phyloP scores from a whole-genome alignment of 768 basidiomycete genomes.

The Mycena indigotica region DNA sequence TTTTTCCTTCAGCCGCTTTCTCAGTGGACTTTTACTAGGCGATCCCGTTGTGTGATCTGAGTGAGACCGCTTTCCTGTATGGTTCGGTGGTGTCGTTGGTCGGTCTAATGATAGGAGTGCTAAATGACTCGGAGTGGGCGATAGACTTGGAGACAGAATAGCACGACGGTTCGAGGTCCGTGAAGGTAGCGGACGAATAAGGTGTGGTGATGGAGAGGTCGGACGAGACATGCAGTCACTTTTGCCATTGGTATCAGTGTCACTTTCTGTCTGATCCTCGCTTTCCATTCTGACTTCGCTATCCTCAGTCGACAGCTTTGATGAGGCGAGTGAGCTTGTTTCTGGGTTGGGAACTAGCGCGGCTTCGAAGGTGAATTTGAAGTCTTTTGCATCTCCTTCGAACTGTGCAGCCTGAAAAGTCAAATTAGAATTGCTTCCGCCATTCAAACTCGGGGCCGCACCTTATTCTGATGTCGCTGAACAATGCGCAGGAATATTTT shows the following conservation, averaged over 20 bases:
- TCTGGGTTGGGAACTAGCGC: too few species aligned
- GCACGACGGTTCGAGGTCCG: too few species aligned
- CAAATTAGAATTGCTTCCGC: too few species aligned
- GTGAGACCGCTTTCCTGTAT: slow-evolving; percentile 2
- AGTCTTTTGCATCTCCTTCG: background rate
- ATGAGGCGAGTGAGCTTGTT: too few species aligned
- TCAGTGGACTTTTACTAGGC: slow-evolving; percentile 5
- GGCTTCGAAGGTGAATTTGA: background rate
- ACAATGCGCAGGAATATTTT: slow-evolving; percentile 10
- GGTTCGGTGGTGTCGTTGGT: slow-evolving; percentile 5
- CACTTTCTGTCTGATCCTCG: background rate
- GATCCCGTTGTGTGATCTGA: slow-evolving; percentile 2
- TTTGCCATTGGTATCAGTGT: background rate
- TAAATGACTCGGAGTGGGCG: too few species aligned
- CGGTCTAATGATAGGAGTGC: background rate
- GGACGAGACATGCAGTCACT: background rate
- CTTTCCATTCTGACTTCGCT: too few species aligned
- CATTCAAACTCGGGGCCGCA: too few species aligned
- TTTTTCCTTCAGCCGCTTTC: slow-evolving; percentile 7
- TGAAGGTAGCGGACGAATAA: too few species aligned
- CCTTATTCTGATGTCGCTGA: too few species aligned
- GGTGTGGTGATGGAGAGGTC: too few species aligned
- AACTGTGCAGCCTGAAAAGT: too few species aligned
- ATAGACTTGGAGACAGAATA: too few species aligned
- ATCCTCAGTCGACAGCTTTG: background rate